Evolutionary conservation across 345 rosid genomes (phyloP), one percentile per base, ranked within the genome.

Genomic region (Sonneratia alba): DNA sequence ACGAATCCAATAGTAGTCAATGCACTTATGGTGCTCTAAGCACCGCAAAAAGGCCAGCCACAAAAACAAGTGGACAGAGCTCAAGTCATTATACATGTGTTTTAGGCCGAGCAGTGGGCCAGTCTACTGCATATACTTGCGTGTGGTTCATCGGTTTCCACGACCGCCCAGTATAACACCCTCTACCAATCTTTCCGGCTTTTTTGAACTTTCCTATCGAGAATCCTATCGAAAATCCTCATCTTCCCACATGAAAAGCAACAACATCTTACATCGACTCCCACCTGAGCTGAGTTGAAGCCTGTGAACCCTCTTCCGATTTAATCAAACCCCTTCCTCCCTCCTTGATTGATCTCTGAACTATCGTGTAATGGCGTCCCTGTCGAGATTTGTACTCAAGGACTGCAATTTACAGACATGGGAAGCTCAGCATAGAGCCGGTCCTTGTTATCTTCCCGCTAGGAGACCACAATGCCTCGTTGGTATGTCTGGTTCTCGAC

Each of bases 91-190:
- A 18, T 49, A 12, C 21, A 42, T 9, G 6, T 2, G 21, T 18
- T 49, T 13, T 49, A 49, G 56, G 56, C 19, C 16, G 18, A 18
- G 5, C 56, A 49, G 56, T 14, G 18, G 56, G 16, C 55, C 3
- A 18, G 21, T 18, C 19, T 14, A 18, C 56, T 14, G 56, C 3
- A 18, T 45, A 14, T 4, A 49, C 36, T 32, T 32, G 49, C 69
- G 79, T 57, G 85, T 77, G 86, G 84, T 47, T 84, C 80, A 74
- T 84, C 64, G 80, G 61, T 77, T 80, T 81, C 77, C 79, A 75
- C 81, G 86, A 65, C 79, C 6, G 67, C 73, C 27, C 1, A 13
- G 21, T 21, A 51, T 73, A 66, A 45, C 22, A 38, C 51, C 13
- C 59, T 66, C 63, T 27, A 56, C 36, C 57, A 72, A 68, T 45